A percentile compares a stretch with the other conserved stretches of the same genome.
These are phyloP conservation scores for Trametes hirsuta DNA, from an alignment of 1,284 basidiomycete genomes.

Conservation along the genomic window DNA sequence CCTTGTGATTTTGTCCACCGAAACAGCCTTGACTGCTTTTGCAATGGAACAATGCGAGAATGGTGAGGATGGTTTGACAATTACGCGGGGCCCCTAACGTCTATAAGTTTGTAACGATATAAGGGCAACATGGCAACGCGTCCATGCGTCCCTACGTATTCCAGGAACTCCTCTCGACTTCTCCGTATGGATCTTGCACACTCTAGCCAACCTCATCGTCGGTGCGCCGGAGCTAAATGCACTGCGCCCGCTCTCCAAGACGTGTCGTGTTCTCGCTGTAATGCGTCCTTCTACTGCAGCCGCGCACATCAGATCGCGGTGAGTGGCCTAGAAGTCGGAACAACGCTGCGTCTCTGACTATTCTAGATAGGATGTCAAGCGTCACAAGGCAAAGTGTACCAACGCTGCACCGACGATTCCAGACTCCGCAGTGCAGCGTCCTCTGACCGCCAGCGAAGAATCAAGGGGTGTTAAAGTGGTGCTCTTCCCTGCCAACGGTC, in stretches of 20 bases:
- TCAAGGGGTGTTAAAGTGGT: background rate
- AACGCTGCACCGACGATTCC: background rate
- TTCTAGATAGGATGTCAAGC: background rate
- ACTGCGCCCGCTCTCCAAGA: background rate
- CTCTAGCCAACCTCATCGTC: background rate
- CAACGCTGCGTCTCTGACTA: background rate
- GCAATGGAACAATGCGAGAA: constrained; percentile 2
- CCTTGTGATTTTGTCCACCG: background rate
- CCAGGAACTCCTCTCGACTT: background rate
- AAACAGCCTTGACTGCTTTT: background rate
- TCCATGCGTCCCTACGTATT: background rate
- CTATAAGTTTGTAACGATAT: too few relatives aligned
- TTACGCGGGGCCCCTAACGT: background rate
- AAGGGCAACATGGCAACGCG: too few relatives aligned
- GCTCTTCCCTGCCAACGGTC: constrained; percentile 7
- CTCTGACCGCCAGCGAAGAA: background rate
- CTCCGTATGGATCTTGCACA: background rate
- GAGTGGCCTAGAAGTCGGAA: background rate
- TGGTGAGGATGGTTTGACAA: background rate
- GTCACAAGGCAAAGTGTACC: constrained; percentile 3
- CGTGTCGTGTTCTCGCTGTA: constrained; percentile 1
- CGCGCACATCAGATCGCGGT: constrained; percentile 9
- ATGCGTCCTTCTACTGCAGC: constrained; percentile 1
- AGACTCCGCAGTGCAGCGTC: background rate
- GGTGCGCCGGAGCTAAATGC: background rate